These are phyloP conservation scores for Blastobotrys capitulatus DNA, from an alignment of 1,139 yeast species.

Conservation along the genomic window DNA sequence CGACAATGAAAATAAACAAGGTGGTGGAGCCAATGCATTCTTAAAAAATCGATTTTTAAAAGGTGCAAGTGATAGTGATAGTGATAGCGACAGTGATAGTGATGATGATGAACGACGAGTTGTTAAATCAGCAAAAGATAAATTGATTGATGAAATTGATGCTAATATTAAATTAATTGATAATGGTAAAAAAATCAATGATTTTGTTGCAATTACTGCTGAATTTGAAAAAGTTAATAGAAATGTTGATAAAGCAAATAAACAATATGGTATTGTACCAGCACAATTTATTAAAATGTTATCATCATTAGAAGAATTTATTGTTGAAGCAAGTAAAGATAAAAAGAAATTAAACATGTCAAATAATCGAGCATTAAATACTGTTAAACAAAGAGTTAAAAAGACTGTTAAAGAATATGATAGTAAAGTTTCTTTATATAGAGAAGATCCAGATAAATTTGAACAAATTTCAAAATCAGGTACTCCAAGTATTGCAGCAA, in stretches of 20 bases:
- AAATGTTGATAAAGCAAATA: slow-evolving; percentile 60
- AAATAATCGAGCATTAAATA: slow-evolving; percentile 82
- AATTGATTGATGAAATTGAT: slow-evolving; percentile 81
- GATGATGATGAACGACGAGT: slow-evolving; percentile 65
- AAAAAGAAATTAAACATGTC: slow-evolving; percentile 76
- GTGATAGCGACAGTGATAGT: slow-evolving; percentile 47
- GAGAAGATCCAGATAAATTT: slow-evolving; percentile 67
- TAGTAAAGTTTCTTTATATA: slow-evolving; percentile 52
- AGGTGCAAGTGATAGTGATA: slow-evolving; percentile 39
- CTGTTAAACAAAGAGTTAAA: slow-evolving; percentile 82
- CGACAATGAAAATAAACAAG: slow-evolving; percentile 40
- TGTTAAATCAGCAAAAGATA: slow-evolving; percentile 91
- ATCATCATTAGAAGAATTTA: slow-evolving; percentile 66
- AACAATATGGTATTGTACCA: slow-evolving; percentile 70
- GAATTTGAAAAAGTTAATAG: slow-evolving; percentile 79
- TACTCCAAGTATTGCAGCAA: slow-evolving; percentile 12
- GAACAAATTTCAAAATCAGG: slow-evolving; percentile 38
- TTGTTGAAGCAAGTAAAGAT: slow-evolving; percentile 52
- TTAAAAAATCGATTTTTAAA: slow-evolving; percentile 47
- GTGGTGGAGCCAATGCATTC: slow-evolving; percentile 52
- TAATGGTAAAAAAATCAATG: slow-evolving; percentile 61
- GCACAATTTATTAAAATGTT: slow-evolving; percentile 62
- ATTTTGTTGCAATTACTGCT: slow-evolving; percentile 68
- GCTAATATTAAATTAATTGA: slow-evolving; percentile 63
- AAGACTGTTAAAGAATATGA: slow-evolving; percentile 70